These are phyloP conservation scores for Colletotrichum graminicola DNA, from an alignment of 2,329 filamentous ascomycete species.

Conservation along the genomic window DNA sequence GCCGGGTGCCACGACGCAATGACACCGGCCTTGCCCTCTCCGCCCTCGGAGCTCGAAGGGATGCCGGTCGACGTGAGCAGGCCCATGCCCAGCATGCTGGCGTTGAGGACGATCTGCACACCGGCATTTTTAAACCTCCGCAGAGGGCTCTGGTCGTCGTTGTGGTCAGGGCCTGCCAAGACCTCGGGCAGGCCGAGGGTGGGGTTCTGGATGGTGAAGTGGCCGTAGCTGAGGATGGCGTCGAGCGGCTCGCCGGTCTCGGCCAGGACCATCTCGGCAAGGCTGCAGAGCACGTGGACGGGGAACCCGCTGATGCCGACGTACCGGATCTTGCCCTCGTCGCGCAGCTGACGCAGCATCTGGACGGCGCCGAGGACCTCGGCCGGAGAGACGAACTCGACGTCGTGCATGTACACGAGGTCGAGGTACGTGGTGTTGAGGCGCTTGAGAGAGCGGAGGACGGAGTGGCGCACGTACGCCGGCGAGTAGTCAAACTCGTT, in stretches of 20 bases:
- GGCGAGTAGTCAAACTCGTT: conserved; percentile 40
- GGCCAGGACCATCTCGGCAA: conserved; percentile 59
- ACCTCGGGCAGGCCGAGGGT: conserved; percentile 77
- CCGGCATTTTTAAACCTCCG: conserved; percentile 75
- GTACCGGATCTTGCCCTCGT: conserved; percentile 80
- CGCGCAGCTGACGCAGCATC: conserved; percentile 81
- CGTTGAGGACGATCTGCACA: conserved; percentile 88
- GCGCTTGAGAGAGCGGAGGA: conserved; percentile 73
- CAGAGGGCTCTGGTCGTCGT: conserved; percentile 84
- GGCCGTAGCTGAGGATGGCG: conserved; percentile 34
- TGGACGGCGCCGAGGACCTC: conserved; percentile 76
- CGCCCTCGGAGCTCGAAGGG: conserved; percentile 20
- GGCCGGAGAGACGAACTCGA: conserved; percentile 77
- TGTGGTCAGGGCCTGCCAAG: conserved; percentile 91
- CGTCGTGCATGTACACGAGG: conserved; percentile 84
- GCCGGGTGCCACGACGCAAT: conserved; percentile 91
- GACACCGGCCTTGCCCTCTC: conserved; percentile 71
- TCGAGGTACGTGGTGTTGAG: conserved; percentile 78
- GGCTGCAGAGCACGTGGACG: conserved; percentile 79
- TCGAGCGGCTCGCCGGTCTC: conserved; percentile 35
- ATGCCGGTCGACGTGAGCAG: conserved; percentile 83
- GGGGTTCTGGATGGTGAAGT: conserved; percentile 40
- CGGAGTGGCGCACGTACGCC: conserved; percentile 62
- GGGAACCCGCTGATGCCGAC: conserved; percentile 95
- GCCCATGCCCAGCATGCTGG: conserved; percentile 92